These are phyloP conservation scores for Tulasnella sp. DNA, from an alignment of 768 basidiomycete genomes.

Conservation along the genomic window DNA sequence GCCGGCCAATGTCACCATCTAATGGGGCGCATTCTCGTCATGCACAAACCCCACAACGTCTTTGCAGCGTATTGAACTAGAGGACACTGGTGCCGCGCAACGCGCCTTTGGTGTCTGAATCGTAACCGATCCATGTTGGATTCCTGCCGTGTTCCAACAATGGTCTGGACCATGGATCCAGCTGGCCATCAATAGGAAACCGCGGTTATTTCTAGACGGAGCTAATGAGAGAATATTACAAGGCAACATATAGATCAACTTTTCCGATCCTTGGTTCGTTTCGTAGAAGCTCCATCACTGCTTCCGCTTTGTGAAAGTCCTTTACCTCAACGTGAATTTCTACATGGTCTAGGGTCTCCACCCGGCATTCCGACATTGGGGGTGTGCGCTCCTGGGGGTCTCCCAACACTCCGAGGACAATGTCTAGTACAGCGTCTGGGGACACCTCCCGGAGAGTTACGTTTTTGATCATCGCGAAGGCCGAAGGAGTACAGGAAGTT, in stretches of 20 bases:
- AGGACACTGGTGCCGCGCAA: too few relatives aligned
- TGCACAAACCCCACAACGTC: too few relatives aligned
- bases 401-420: not conserved
- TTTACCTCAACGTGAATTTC: not conserved
- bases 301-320: not conserved
- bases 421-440: not conserved
- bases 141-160: too few relatives aligned
- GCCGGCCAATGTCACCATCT: too few relatives aligned
- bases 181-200: too few relatives aligned
- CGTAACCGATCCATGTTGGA: too few relatives aligned
- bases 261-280: not conserved
- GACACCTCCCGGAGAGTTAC: not conserved
- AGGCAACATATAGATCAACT: not conserved
- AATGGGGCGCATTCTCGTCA: too few relatives aligned
- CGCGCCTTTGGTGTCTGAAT: too few relatives aligned
- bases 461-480: not conserved
- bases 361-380: not conserved
- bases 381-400: not conserved
- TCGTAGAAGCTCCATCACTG: not conserved
- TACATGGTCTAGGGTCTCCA: not conserved
- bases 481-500: not conserved
- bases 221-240: not conserved
- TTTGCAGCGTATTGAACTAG: too few relatives aligned
- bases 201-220: too few relatives aligned
- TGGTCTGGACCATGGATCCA: too few relatives aligned